Base-by-base conservation (phyloP, 1,139 yeast genomes). In the Pichia sp. region DNA sequence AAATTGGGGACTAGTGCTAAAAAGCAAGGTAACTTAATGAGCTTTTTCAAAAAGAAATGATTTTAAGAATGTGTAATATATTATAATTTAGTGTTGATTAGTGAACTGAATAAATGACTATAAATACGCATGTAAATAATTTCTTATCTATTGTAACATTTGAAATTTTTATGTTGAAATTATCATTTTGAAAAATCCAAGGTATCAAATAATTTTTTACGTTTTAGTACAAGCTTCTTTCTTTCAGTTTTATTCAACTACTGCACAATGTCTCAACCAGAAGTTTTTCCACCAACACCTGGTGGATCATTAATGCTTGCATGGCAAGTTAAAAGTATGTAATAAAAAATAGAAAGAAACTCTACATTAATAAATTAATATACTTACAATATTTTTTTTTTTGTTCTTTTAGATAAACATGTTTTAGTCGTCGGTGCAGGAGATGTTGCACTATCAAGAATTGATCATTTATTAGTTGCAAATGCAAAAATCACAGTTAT, bases 401-500 rank as follows among this genome's bases (percentile, higher is more conserved):
- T 18, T 13, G 5, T 20, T 26, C 4, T 6, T 26, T 24, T 29
- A 58, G 68, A 74, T 56, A 78, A 76, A 51, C 85, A 77, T 56
- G 86, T 85, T 25, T 70, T 86, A 24, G 85, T 86, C 1, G 77
- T 86, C 41, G 95, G 95, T 0, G 86, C 84, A 9, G 95, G 95
- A 7, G 88, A 83, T 45, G 95, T 87, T 12, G 96, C 90, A 0
- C 70, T 80, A 16, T 78, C 89, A 36, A 67, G 96, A 49, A 77
- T 86, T 15, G 70, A 74, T 46, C 86, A 84, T 59, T 70, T 86
- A 36, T 66, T 85, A 13, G 74, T 76, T 26, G 92, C 95, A 0
- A 77, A 80, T 54, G 92, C 94, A 7, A 70, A 69, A 46, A 76
- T 86, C 41, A 82, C 89, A 0, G 83, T 86, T 23, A 71, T 87